Base-by-base conservation (phyloP, 2,329 filamentous ascomycete species). In the Metarhizium anisopliae region DNA sequence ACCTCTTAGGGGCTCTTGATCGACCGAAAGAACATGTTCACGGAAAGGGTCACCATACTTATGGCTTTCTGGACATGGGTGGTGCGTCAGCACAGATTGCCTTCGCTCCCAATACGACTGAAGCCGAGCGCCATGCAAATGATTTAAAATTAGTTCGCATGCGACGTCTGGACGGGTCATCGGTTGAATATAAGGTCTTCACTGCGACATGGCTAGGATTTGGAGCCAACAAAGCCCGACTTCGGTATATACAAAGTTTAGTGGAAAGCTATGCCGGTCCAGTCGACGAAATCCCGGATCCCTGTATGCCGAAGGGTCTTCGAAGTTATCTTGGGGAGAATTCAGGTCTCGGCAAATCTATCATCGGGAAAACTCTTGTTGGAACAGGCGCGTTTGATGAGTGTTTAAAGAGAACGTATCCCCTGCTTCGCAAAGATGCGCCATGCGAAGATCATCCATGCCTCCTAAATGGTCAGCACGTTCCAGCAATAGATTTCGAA, bases 11-110 rank as follows among this genome's bases (percentile, higher is more conserved):
- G 32, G 90, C 91, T 4, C 97, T 99, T 64, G 89, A 97, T 68
- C 77, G 81, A 18, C 86, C 90, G 0, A 75, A 85, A 52, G 74
- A 83, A 14, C 89, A 96, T 64, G 76, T 83, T 54, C 90, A 96
- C 68, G 91, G 90, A 53, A 91, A 95, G 61, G 83, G 82, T 30
- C 94, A 97, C 68, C 89, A 92, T 66, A 99, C 94, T 0, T 99
- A 97, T 70, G 94, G 94, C 0, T 99, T 99, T 66, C 76, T 99
- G 58, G 94, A 99, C 68, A 99, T 99, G 95, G 94, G 94, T 52
- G 94, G 94, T 53, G 94, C 94, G 30, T 97, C 93, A 0, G 93
- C 94, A 16, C 94, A 99, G 72, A 97, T 99, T 66, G 94, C 95
- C 0, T 99, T 99, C 70, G 93, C 92, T 2, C 94, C 94, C 1